A percentile compares a stretch with the other conserved stretches of the same genome.
Evolutionary conservation across 83 land plant species (phyloP).

Genomic region (Diphasiastrum complanatum): DNA sequence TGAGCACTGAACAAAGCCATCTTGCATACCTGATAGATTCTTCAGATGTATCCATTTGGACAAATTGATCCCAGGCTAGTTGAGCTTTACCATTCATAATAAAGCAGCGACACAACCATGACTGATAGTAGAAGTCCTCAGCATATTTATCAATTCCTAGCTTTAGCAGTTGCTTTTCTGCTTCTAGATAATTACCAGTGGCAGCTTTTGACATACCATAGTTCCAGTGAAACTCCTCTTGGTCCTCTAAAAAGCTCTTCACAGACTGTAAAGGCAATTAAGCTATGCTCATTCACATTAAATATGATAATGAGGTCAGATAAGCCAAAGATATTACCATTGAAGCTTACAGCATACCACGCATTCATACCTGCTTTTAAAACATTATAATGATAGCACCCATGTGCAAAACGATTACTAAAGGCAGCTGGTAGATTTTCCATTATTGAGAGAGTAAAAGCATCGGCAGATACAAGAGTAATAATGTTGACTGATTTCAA

Average conservation of each 20-base stretch:
- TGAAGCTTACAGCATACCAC: too few species aligned
- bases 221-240: slow-evolving; percentile 40
- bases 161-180: slow-evolving; percentile 26
- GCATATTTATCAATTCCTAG: slow-evolving; percentile 3
- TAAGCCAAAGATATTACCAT: too few species aligned
- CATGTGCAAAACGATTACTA: too few species aligned
- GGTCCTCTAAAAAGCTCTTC: slow-evolving; percentile 22
- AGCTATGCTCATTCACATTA: too few species aligned
- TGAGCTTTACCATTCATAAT: slow-evolving; percentile 26
- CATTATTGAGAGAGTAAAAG: too few species aligned
- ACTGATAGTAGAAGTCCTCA: slow-evolving; percentile 18
- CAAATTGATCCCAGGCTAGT: slow-evolving; percentile 28
- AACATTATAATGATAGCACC: too few species aligned
- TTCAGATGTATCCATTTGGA: slow-evolving; percentile 17
- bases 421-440: too few species aligned
- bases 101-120: slow-evolving; percentile 25
- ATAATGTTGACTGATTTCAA: too few species aligned
- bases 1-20: too few species aligned
- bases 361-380: too few species aligned
- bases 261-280: slow-evolving; percentile 26
- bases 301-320: too few species aligned
- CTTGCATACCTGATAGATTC: slow-evolving; percentile 35
- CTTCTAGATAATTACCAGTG: slow-evolving; percentile 24
- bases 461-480: too few species aligned
- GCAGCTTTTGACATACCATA: slow-evolving; percentile 35